Evolutionary conservation across 768 basidiomycete species (phyloP).

Genomic region (Rhodotorula kratochvilovae): DNA sequence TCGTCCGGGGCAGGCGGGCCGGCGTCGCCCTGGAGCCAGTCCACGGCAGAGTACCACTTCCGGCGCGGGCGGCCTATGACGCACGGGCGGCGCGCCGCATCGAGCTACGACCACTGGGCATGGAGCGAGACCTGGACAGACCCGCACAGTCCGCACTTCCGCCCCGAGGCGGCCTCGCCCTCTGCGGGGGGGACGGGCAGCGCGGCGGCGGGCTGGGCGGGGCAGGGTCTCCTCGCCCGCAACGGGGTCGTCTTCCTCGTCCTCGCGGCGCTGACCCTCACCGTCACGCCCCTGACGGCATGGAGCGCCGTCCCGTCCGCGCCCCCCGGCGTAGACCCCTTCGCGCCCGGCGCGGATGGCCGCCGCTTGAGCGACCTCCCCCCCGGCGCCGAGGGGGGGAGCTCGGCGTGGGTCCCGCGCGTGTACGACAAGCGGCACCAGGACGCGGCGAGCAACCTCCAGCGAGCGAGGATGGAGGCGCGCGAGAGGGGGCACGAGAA

Average conservation of each 20-base stretch:
- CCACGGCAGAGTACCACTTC: constrained; percentile 29
- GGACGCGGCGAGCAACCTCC: constrained; percentile 26
- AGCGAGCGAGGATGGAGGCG: constrained; percentile 23
- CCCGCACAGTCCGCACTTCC: constrained; percentile 35
- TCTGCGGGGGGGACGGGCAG: not conserved
- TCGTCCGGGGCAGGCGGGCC: constrained; percentile 4
- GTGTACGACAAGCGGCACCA: constrained; percentile 26
- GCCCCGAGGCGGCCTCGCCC: constrained; percentile 5
- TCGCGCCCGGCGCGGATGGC: constrained; percentile 5
- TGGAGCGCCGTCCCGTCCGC: constrained; percentile 12
- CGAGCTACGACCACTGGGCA: not conserved
- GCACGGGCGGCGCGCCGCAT: not conserved
- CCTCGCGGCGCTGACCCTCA: not conserved
- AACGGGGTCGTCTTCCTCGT: constrained; percentile 33
- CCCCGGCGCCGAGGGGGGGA: not conserved
- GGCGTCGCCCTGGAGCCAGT: constrained; percentile 9
- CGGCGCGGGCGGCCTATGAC: constrained; percentile 24
- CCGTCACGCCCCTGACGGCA: constrained; percentile 21
- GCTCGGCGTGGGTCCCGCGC: constrained; percentile 13
- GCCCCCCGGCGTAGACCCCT: not conserved
- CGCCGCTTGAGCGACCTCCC: not conserved
- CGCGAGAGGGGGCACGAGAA: constrained; percentile 19
- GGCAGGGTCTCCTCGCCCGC: constrained; percentile 13
- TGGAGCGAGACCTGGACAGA: constrained; percentile 19
- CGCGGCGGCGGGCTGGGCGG: constrained; percentile 13